phyloP scores from a whole-genome alignment of 306 rosid species.

The Ceratonia siliqua region DNA sequence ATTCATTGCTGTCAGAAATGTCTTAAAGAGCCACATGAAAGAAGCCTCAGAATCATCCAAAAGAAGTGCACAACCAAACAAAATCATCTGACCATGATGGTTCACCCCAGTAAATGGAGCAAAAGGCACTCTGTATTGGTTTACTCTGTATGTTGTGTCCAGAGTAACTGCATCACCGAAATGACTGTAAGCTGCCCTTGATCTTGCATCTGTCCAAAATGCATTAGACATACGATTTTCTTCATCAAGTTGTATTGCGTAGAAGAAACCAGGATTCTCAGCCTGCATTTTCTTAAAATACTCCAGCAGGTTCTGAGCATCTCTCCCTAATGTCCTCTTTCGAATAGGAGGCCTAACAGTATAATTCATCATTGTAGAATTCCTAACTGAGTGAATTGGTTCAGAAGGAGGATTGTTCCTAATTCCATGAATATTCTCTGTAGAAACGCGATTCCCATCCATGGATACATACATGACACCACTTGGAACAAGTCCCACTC shows the following conservation, averaged over 20 bases:
- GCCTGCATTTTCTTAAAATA: conserved; percentile 97
- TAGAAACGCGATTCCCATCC: conserved; percentile 63
- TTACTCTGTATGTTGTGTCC: conserved; percentile 72
- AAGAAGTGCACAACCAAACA: conserved; percentile 92
- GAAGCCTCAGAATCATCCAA: conserved; percentile 90
- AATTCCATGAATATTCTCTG: conserved; percentile 54
- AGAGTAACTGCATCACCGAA: conserved; percentile 80
- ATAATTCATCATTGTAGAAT: conserved; percentile 46
- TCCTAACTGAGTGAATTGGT: conserved; percentile 48
- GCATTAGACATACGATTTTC: conserved; percentile 81
- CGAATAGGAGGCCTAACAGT: conserved; percentile 51
- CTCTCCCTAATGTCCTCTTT: conserved; percentile 81
- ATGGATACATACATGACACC: conserved; percentile 84
- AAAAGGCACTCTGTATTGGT: conserved; percentile 81
- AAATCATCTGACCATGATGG: conserved; percentile 81
- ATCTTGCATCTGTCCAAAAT: conserved; percentile 91
- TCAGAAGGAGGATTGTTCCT: conserved; percentile 55
- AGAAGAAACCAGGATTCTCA: conserved; percentile 91
- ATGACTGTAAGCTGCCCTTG: conserved; percentile 77
- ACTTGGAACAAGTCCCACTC: conserved; percentile 79
- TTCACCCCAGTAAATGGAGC: conserved; percentile 89
- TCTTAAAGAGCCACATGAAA: conserved; percentile 80
- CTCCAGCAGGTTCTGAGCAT: conserved; percentile 85
- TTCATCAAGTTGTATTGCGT: conserved; percentile 95
- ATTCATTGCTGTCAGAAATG: conserved; percentile 87